Evolutionary conservation across 192 early-diverging fungal genomes (phyloP), one percentile per base, ranked within the genome.

Genomic region (Linnemannia schmuckeri): DNA sequence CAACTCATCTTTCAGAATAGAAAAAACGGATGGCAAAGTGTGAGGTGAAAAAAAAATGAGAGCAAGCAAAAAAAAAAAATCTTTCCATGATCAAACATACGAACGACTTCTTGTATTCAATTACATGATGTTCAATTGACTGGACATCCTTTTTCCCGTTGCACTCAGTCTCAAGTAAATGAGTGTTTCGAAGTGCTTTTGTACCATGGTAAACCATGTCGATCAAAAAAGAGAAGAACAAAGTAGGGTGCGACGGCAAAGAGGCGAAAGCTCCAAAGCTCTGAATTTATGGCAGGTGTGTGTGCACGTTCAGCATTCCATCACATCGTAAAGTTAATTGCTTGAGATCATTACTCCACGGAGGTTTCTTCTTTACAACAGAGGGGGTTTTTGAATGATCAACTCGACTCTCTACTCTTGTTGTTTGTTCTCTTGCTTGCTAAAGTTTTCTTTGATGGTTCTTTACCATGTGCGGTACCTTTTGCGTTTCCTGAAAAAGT

Each of bases 201-300:
- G 49, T 52, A 52, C 49, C 3, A 22, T 52, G 47, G 20, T 3
- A 22, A 52, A 52, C 20, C 18, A 12, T 66, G 61, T 15, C 61
- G 61, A 66, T 66, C 27, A 33, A 1, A 63, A 63, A 33, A 27
- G 30, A 10, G 13, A 30, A 66, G 12, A 66, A 15, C n/a, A 61
- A 27, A 27, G 54, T 57, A 27, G 0, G 57, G 27, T 6, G n/a
- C n/a, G 9, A 8, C 57, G 74, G 74, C 74, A 33, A 75, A 75
- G 74, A 75, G 74, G 74, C 74, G 74, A 75, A 75, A 38, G 33
- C 37, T 75, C 74, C 74, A 75, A 52, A 41, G n/a, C 3, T 13
- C 12, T 33, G 30, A 33, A 13, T 30, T 35, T 12, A 24, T 52
- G 49, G 49, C 49, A 52, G 17, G 20, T 52, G 18, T 52, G 49